Conservation (phyloP, 192 early-diverging fungal genomes). For the Linnemannia schmuckeri region DNA sequence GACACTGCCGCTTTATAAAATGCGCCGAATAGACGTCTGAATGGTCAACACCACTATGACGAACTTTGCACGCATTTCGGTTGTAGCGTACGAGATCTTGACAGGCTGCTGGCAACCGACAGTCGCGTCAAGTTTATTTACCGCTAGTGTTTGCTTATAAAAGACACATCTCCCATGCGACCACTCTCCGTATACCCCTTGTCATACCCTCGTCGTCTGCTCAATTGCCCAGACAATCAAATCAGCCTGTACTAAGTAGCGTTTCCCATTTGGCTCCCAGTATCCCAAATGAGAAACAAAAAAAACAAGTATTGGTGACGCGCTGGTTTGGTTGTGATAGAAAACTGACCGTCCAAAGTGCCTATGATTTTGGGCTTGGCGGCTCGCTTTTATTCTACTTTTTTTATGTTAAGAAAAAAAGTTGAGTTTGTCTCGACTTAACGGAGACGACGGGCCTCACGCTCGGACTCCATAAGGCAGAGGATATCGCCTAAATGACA, state of each 20-base stretch:
- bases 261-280: background rate
- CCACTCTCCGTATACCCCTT: too few relatives aligned
- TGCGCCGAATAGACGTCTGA: slow-evolving; percentile 48
- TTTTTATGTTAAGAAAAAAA: slow-evolving; percentile 18
- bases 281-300: background rate
- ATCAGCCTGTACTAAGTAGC: too few relatives aligned
- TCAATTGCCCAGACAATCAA: too few relatives aligned
- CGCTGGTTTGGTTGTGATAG: background rate
- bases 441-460: slow-evolving; percentile 99
- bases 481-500: slow-evolving; percentile 82
- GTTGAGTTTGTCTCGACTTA: slow-evolving; percentile 63
- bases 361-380: slow-evolving; percentile 13
- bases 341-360: slow-evolving; percentile 19
- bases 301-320: background rate
- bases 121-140: slow-evolving; percentile 66
- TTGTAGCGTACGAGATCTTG: slow-evolving; percentile 72
- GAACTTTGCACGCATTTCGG: slow-evolving; percentile 79
- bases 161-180: background rate
- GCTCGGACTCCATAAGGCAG: slow-evolving; percentile 98
- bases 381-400: slow-evolving; percentile 40
- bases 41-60: slow-evolving; percentile 81
- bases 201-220: too few relatives aligned
- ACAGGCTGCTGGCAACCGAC: slow-evolving; percentile 62
- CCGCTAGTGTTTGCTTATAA: slow-evolving; percentile 29
- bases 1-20: background rate